phyloP scores from a whole-genome alignment of 164 flowering plant species.

The Magnolia changhungtana region DNA sequence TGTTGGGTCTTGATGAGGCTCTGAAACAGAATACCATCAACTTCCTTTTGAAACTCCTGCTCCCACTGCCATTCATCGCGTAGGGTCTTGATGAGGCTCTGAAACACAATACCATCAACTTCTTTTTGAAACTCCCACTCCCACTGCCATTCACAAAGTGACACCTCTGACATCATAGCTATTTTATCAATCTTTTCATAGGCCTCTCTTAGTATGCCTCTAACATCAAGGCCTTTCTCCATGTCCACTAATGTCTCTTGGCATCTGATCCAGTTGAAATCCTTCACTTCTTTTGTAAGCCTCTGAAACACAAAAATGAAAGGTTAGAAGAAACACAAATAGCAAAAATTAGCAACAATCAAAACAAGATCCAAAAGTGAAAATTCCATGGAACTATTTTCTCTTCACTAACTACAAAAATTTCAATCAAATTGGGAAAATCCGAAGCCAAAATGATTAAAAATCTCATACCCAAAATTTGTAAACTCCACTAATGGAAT shows the following conservation, averaged over 20 bases:
- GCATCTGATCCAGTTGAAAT: too few species aligned
- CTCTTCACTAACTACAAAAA: too few species aligned
- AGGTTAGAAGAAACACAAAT: too few species aligned
- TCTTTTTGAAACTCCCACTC: slow-evolving; percentile 44
- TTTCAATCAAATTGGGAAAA: too few species aligned
- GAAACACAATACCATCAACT: slow-evolving; percentile 50
- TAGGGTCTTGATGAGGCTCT: slow-evolving; percentile 30
- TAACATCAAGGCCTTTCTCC: slow-evolving; percentile 29
- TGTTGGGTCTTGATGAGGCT: slow-evolving; percentile 29
- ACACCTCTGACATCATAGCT: slow-evolving; percentile 26
- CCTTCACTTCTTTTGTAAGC: too few species aligned
- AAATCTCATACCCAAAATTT: too few species aligned
- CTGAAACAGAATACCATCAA: slow-evolving; percentile 49
- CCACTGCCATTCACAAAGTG: slow-evolving; percentile 25
- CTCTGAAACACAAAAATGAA: too few species aligned
- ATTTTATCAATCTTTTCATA: slow-evolving; percentile 24
- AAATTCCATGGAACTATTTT: too few species aligned
- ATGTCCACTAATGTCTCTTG: slow-evolving; percentile 27
- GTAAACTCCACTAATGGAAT: too few species aligned
- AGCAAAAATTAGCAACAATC: too few species aligned
- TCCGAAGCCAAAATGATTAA: too few species aligned
- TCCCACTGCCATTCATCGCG: slow-evolving; percentile 28
- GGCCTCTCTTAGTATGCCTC: slow-evolving; percentile 20
- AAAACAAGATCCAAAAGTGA: too few species aligned
- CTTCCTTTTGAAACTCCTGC: slow-evolving; percentile 36